These are phyloP conservation scores for Avena atlantica DNA, from an alignment of 176 grass and related monocot species.

Conservation along the genomic window DNA sequence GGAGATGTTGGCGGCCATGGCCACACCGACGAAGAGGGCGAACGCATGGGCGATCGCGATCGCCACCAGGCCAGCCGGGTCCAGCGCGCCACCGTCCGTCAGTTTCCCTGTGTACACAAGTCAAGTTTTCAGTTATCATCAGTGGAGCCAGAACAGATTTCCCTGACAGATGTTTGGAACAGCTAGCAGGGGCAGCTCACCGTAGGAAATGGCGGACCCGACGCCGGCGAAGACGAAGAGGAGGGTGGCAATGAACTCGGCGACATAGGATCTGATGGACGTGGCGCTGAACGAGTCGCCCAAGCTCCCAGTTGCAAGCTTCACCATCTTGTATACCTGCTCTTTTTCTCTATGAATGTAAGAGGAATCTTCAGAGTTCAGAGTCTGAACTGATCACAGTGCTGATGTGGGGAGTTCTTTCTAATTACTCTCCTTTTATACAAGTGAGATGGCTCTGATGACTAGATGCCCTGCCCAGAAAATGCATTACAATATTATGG, in stretches of 20 bases:
- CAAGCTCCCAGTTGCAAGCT: conserved; percentile 69
- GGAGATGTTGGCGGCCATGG: conserved; percentile 90
- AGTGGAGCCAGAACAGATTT: neutral
- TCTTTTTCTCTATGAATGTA: neutral
- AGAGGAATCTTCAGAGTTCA: neutral
- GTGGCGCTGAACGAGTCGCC: conserved; percentile 73
- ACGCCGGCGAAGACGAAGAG: conserved; percentile 92
- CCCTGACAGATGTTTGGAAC: neutral
- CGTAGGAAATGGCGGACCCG: conserved; percentile 81
- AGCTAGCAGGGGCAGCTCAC: conserved; percentile 39
- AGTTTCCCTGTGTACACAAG: conserved; percentile 56
- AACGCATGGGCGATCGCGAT: conserved; percentile 81
- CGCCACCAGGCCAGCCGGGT: conserved; percentile 80
- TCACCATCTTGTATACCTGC: conserved; percentile 62
- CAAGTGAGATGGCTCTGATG: conserved; percentile 29
- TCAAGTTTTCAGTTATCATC: neutral
- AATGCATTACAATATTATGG: conserved; percentile 59
- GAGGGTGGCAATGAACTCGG: conserved; percentile 93
- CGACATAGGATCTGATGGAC: conserved; percentile 73
- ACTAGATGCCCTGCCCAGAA: neutral
- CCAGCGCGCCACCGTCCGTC: conserved; percentile 60
- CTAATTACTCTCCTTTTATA: conserved; percentile 55
- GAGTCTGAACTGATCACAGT: conserved; percentile 14
- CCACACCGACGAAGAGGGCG: conserved; percentile 79
- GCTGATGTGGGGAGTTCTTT: conserved; percentile 29